Base-by-base conservation (phyloP, 2,329 filamentous ascomycete species). In the Fusarium sp. region DNA sequence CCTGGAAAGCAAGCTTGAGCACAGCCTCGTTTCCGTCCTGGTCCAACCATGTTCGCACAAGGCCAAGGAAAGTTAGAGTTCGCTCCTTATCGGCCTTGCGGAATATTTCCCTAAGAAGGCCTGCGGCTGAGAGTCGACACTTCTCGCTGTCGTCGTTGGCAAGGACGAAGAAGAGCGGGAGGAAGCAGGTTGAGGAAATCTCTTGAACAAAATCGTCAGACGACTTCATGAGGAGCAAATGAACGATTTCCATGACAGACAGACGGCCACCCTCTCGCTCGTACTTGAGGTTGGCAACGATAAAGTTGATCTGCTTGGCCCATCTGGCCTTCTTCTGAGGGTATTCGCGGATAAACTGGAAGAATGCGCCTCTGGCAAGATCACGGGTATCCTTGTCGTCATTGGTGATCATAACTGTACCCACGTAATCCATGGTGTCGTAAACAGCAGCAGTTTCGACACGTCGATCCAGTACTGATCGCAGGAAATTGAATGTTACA, bases 271-370 rank as follows among this genome's bases (percentile, higher is more conserved):
- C 92, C 72, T 94, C 90, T 74, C 97, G 90, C 45, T 95, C 89
- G 78, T 98, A 99, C 63, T 95, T 91, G 69, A 99, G 84, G 76
- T 99, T 99, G 74, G 93, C 92, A 51, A 97, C 88, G 50, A 99
- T 85, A 77, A 98, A 99, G 59, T 87, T 89, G 53, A 98, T 86
- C 77, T 98, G 95, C 78, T 97, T 97, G 41, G 88, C 87, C 90
- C 96, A 97, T 16, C 96, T 88, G 68, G 90, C 92, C 80, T 94
- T 94, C 75, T 92, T 93, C 78, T 98, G 96, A 0, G 96, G 95
- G 76, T 98, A 99, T 56, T 98, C 94, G 71, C 94, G 89, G 59
- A 99, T 83, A 81, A 99, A 99, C 72, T 98, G 93, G 79, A 97
- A 92, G 80, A 97, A 99, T 16, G 93, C 92, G 21, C 93, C 93